Base-by-base conservation (phyloP, 73 alveolate species). In the Tetrahymena borealis region DNA sequence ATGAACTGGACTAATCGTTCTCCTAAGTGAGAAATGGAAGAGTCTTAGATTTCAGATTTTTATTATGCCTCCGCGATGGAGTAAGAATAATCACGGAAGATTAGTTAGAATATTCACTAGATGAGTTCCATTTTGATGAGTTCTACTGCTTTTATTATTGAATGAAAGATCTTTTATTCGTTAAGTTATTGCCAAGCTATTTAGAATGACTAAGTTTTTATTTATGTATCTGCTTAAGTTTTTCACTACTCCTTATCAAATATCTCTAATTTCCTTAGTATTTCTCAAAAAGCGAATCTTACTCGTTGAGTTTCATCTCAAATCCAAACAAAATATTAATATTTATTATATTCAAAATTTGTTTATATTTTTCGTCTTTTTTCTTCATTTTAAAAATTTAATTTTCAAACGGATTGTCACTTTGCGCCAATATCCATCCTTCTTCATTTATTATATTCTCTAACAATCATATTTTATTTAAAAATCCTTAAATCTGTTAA, bases 221-320 rank as follows among this genome's bases (percentile, higher is more conserved):
- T 60, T 60, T 60, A 35, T 60, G 85, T 15, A 60, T 60, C 85
- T 60, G 85, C 85, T 60, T 60, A 60, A 60, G 85, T n/a, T 60
- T 60, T 60, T 60, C 85, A 60, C 85, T 60, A 60, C 85, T 60
- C 85, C 31, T 60, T 15, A 60, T 60, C 85, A 60, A 60, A 60
- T 60, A 60, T 60, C 85, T 60, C 28, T 60, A 60, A 60, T 60
- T 60, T 60, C 85, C 85, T 60, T 60, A 24, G n/a, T 13, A 60
- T 60, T 60, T 60, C 38, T 32, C 85, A 60, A 60, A 60, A 32
- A 60, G 37, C n/a, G 85, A 60, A 60, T 60, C 85, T 60, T 60
- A 60, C 85, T 60, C 85, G 85, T 60, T 60, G 85, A 60, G 85
- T 60, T 60, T 60, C 85, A 60, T 60, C 85, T 60, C 28, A 60